Evolutionary conservation across 2,329 filamentous ascomycete species (phyloP).

Genomic region (Akanthomyces uredinophilus): DNA sequence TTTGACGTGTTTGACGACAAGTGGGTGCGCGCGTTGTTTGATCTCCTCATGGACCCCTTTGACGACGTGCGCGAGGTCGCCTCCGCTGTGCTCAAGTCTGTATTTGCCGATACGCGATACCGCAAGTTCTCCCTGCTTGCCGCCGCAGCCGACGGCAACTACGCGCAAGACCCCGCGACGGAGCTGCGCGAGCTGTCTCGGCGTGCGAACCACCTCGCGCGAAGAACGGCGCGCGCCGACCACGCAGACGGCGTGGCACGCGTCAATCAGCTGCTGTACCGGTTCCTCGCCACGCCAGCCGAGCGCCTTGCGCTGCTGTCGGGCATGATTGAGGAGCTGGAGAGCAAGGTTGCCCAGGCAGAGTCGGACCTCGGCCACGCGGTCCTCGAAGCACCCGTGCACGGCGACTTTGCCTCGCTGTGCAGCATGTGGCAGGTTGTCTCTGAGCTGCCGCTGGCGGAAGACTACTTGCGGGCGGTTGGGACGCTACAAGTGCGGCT

Average conservation of each 20-base stretch:
- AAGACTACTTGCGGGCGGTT: conserved; percentile 32
- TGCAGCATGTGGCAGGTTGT: conserved; percentile 52
- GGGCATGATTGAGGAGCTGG: conserved; percentile 55
- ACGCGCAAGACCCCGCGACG: conserved; percentile 15
- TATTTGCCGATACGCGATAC: conserved; percentile 39
- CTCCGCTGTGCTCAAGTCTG: conserved; percentile 42
- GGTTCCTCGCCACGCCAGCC: conserved; percentile 42
- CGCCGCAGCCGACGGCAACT: neutral
- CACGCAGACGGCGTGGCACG: conserved; percentile 88
- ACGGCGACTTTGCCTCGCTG: conserved; percentile 64
- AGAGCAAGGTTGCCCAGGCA: conserved; percentile 59
- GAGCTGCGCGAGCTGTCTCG: conserved; percentile 43
- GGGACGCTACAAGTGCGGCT: conserved; percentile 48
- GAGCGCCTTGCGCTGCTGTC: conserved; percentile 48
- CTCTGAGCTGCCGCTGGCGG: conserved; percentile 35
- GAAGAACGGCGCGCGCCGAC: conserved; percentile 75
- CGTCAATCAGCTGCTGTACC: conserved; percentile 64
- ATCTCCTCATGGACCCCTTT: conserved; percentile 83
- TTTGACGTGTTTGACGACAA: conserved; percentile 40
- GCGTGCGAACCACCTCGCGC: conserved; percentile 54
- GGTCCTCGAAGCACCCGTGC: conserved; percentile 60
- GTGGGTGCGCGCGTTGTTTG: conserved; percentile 62
- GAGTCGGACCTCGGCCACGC: conserved; percentile 61
- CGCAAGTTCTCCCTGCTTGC: conserved; percentile 14
- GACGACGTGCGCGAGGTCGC: conserved; percentile 75